Evolutionary conservation across 1,284 basidiomycete species (phyloP), one percentile per base, ranked within the genome.

Genomic region (Apiotrichum montevideense): DNA sequence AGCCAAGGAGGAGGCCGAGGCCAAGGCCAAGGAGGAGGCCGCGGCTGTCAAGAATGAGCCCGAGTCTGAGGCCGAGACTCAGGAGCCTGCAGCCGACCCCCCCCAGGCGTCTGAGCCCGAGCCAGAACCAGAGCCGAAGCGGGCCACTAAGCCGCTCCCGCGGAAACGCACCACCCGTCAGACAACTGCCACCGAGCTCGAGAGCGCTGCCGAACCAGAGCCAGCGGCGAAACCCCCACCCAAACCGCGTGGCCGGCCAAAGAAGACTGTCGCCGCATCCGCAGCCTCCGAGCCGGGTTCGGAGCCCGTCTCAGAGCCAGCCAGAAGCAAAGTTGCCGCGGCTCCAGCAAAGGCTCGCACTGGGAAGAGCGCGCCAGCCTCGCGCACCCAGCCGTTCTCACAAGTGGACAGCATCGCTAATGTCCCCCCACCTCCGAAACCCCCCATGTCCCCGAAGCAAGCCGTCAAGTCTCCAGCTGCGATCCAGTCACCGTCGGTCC

Each of bases 331-430:
- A 10, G 8, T n/a, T 6, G n/a, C 21, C 37, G 49, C 49, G 11
- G 37, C 51, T 3, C 35, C 35, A 6, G n/a, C 29, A 4, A 21
- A 45, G 13, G 14, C 44, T 3, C 8, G 41, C 2, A 33, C 34
- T 9, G 10, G 8, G 6, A 49, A 52, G 50, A 35, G 46, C 10
- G 53, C 53, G 5, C 52, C 58, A 7, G 29, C 29, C 29, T 34
- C 53, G 43, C 4, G 49, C 46, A 32, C 44, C 33, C 5, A 49
- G 6, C 60, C 65, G 3, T 50, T 63, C 35, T 61, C 66, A 5
- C 63, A 66, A 40, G 59, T 69, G 14, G 66, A 69, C 40, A 52
- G 63, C 37, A 68, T 71, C 59, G 56, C 63, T 7, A 73, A 71
- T 54, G 62, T 69, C 9, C 68, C 68, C 3, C 56, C 59, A 1